Percentiles rank a stretch among this genome's conserved stretches.
Evolutionary conservation across 192 early-diverging fungal genomes (phyloP).

Genomic region (Paraglomus occultum): DNA sequence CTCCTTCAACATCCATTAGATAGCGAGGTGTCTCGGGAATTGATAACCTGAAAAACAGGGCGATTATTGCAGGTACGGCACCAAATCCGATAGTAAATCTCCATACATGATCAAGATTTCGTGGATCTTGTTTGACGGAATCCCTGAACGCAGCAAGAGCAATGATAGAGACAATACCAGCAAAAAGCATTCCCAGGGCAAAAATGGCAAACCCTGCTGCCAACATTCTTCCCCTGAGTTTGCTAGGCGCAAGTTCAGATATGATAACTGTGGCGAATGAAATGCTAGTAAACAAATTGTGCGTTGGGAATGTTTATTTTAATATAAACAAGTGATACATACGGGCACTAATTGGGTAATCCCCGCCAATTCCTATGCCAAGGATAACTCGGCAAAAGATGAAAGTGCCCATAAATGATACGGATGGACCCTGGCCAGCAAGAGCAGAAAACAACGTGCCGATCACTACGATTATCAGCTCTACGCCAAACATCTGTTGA

Average conservation of each 20-base stretch:
- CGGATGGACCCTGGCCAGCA: constrained; percentile 64
- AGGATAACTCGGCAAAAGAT: constrained; percentile 90
- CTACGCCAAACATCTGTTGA: constrained; percentile 75
- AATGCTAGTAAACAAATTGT: no score
- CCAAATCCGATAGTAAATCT: constrained; percentile 83
- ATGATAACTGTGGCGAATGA: constrained; percentile 83
- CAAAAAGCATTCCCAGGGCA: constrained; percentile 84
- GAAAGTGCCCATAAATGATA: constrained; percentile 71
- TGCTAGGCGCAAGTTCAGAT: constrained; percentile 82
- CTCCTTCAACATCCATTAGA: constrained; percentile 38
- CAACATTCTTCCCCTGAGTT: constrained; percentile 80
- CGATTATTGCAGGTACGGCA: constrained; percentile 74
- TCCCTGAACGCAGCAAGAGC: constrained; percentile 73
- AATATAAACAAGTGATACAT: no score
- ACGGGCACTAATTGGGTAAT: constrained; percentile 77
- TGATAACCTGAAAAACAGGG: constrained; percentile 87
- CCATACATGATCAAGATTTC: constrained; percentile 88
- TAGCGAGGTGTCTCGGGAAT: constrained; percentile 95
- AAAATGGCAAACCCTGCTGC: constrained; percentile 88
- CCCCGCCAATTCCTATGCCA: constrained; percentile 92
- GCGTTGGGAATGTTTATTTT: no score
- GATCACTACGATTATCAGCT: constrained; percentile 88
- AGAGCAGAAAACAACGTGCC: constrained; percentile 80
- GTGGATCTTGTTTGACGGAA: constrained; percentile 59
- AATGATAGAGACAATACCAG: constrained; percentile 71